These are phyloP conservation scores for Cladophialophora chaetospira DNA, from an alignment of 2,329 filamentous ascomycete species.

Conservation along the genomic window DNA sequence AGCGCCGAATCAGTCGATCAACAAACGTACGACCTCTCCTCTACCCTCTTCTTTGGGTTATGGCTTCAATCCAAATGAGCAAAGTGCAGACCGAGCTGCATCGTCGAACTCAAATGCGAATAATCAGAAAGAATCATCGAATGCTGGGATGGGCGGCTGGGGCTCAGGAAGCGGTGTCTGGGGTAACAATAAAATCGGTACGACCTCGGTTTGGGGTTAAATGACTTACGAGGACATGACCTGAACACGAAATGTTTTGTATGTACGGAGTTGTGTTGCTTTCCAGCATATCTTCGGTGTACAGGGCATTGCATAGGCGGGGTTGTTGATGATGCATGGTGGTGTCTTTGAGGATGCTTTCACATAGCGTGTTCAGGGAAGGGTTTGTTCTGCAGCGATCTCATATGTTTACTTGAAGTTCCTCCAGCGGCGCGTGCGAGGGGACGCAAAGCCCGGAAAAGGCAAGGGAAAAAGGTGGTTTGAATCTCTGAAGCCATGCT, in stretches of 20 bases:
- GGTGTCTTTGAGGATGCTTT: conserved; percentile 23
- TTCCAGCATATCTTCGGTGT: conserved; percentile 30
- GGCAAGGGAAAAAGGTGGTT: background rate
- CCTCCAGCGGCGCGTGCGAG: conserved; percentile 8
- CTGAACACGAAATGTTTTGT: conserved; percentile 24
- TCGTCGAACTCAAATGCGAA: conserved; percentile 62
- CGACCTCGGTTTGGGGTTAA: conserved; percentile 93
- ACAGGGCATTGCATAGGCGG: conserved; percentile 23
- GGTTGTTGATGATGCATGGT: conserved; percentile 24
- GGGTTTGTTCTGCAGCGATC: conserved; percentile 10
- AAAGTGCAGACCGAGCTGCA: conserved; percentile 56
- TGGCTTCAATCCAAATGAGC: conserved; percentile 41
- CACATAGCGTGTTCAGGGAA: conserved; percentile 25
- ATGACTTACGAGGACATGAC: conserved; percentile 27
- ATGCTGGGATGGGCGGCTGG: conserved; percentile 64
- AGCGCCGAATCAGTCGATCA: conserved; percentile 60
- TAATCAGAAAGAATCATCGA: conserved; percentile 50
- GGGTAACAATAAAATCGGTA: conserved; percentile 79
- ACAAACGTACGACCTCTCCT: conserved; percentile 85
- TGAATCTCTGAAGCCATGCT: background rate
- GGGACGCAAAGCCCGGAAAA: conserved; percentile 9
- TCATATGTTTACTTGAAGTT: conserved; percentile 12
- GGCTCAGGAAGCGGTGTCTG: conserved; percentile 78
- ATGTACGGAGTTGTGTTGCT: conserved; percentile 29
- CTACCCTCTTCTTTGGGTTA: conserved; percentile 85